phyloP scores from a whole-genome alignment of 495 filamentous ascomycete species.

The Massariosphaeria phaeospora region DNA sequence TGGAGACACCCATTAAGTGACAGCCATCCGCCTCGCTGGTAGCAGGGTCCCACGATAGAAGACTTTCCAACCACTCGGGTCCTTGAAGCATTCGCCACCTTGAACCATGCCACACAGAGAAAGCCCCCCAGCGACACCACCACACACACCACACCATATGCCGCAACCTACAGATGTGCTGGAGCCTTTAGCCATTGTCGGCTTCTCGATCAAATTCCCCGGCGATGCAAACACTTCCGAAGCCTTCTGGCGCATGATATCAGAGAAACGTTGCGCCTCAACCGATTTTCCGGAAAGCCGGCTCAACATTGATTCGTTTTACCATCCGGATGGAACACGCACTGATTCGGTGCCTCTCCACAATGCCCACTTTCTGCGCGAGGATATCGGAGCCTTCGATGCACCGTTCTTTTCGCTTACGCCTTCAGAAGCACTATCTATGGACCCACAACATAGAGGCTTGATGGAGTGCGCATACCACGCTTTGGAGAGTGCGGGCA shows the following conservation, averaged over 20 bases:
- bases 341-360: background rate
- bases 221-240: background rate
- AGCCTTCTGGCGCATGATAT: conserved; percentile 7
- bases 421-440: background rate
- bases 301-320: background rate
- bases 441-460: conserved; percentile 13
- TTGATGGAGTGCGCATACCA: conserved; percentile 11
- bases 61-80: too few relatives aligned
- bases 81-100: too few relatives aligned
- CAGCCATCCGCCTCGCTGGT: too few relatives aligned
- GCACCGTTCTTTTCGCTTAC: conserved; percentile 16
- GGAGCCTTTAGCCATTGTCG: conserved; percentile 9
- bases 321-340: background rate
- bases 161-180: background rate
- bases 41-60: too few relatives aligned
- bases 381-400: conserved; percentile 10
- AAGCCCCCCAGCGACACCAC: too few relatives aligned
- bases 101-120: too few relatives aligned
- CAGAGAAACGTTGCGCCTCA: background rate
- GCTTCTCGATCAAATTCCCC: conserved; percentile 7
- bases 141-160: background rate
- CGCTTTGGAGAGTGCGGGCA: conserved; percentile 10
- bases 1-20: too few relatives aligned
- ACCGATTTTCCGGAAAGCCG: background rate
- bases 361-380: background rate